These are phyloP conservation scores for Brasenia schreberi DNA, from an alignment of 164 flowering plant genomes.

Conservation along the genomic window DNA sequence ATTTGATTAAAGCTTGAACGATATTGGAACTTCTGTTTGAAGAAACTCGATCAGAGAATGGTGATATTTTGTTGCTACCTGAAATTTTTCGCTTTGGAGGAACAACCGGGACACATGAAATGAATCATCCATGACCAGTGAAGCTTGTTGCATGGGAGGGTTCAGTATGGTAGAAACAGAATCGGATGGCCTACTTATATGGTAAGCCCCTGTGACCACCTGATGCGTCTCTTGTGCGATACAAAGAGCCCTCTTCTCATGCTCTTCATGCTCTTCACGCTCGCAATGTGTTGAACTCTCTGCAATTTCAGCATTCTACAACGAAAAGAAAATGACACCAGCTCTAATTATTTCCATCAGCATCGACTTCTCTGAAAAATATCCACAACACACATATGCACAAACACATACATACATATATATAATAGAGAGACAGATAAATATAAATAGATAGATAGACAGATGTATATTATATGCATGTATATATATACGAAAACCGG, in stretches of 20 bases:
- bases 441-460: no score
- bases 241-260: conserved; percentile 17
- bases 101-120: conserved; percentile 56
- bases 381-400: no score
- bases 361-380: no score
- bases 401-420: no score
- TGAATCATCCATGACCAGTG: conserved; percentile 54
- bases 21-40: no score
- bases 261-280: conserved; percentile 29
- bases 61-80: conserved; percentile 26
- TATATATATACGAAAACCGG: no score
- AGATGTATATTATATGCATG: no score
- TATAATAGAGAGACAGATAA: no score
- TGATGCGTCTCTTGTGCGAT: conserved; percentile 15
- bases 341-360: background rate
- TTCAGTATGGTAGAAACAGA: conserved; percentile 62
- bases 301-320: background rate
- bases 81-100: conserved; percentile 55
- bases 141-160: conserved; percentile 52
- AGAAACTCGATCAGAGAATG: background rate
- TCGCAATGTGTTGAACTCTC: conserved; percentile 10
- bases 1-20: no score
- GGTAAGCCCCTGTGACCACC: conserved; percentile 39
- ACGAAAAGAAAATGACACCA: background rate
- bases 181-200: conserved; percentile 58